Evolutionary conservation across 2,329 filamentous ascomycete species (phyloP).

Genomic region (Diaporthe vaccinii): DNA sequence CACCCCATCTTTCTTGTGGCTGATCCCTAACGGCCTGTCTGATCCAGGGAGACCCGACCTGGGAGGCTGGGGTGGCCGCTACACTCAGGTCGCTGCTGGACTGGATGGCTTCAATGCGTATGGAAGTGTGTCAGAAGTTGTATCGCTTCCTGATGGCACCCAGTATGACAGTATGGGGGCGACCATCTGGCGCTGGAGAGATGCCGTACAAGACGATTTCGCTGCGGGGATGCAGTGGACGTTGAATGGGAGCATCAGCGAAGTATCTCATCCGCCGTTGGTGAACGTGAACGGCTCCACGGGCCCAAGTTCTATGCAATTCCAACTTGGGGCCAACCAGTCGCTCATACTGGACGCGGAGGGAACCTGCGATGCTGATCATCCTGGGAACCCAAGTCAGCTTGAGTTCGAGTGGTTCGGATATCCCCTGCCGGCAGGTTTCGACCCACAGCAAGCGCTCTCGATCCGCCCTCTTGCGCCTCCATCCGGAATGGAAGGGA

Average conservation of each 20-base stretch:
- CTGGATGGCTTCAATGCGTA: not conserved
- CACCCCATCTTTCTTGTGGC: not conserved
- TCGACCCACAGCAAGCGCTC: not conserved
- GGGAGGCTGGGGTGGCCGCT: not conserved
- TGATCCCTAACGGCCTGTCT: not conserved
- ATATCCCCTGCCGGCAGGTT: not conserved
- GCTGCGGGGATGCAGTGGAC: conserved; percentile 10
- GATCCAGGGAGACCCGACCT: not conserved
- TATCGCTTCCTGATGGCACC: not conserved
- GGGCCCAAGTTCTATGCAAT: not conserved
- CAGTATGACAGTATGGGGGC: not conserved
- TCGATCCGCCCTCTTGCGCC: not conserved
- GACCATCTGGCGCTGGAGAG: not conserved
- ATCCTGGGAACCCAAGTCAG: not conserved
- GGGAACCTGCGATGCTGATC: not conserved
- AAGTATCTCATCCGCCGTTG: not conserved
- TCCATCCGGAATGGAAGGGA: not conserved
- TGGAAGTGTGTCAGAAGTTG: not conserved
- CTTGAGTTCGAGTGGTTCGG: not conserved
- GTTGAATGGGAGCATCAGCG: not conserved
- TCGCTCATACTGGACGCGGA: not conserved
- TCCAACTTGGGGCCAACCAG: not conserved
- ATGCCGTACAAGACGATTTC: not conserved
- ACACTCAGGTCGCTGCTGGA: not conserved
- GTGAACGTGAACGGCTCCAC: not conserved